These are phyloP conservation scores for Zea mays DNA, from an alignment of 176 grass and related monocot genomes.

Conservation along the genomic window Zm-B73-REFERENCE-NAM-5.0 NC_050096.1:245930501-245931000, in stretches of 20 bases:
- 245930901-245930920: too few relatives aligned
- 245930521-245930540: background rate
- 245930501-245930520: background rate
- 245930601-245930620: background rate
- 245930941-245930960: too few relatives aligned
- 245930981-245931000: too few relatives aligned
- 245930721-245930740: background rate
- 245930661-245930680: constrained; percentile 88
- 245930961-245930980: too few relatives aligned
- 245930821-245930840: too few relatives aligned
- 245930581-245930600: background rate
- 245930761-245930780: too few relatives aligned
- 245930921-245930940: too few relatives aligned
- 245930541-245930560: background rate
- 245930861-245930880: too few relatives aligned
- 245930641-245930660: constrained; percentile 43
- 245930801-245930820: too few relatives aligned
- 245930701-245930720: background rate
- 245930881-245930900: too few relatives aligned
- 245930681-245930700: constrained; percentile 96
- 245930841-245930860: too few relatives aligned
- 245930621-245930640: background rate
- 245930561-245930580: background rate
- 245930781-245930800: too few relatives aligned
- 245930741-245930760: background rate